These are phyloP conservation scores for Rosa rugosa DNA, from an alignment of 306 rosid genomes.

Conservation along the genomic window DNA sequence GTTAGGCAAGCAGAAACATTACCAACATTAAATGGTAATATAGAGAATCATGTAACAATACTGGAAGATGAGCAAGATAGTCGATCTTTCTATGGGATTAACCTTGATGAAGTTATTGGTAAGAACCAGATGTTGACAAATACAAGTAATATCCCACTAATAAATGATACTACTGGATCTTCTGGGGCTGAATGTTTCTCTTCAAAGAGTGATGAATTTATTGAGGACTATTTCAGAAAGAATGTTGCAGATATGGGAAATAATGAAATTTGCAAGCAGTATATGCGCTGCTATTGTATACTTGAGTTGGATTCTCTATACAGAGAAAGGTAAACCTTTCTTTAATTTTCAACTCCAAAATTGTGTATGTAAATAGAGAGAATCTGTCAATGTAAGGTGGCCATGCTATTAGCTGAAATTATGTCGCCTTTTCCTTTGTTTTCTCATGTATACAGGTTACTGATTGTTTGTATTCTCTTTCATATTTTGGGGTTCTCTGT, in stretches of 20 bases:
- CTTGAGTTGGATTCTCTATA: slow-evolving; percentile 48
- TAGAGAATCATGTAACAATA: slow-evolving; percentile 34
- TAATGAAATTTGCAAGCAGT: slow-evolving; percentile 61
- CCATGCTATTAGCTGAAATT: neutral
- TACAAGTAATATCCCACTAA: slow-evolving; percentile 19
- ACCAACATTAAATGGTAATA: slow-evolving; percentile 33
- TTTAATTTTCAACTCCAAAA: neutral
- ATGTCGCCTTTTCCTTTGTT: neutral
- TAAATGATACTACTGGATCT: slow-evolving; percentile 35
- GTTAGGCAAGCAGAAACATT: slow-evolving; percentile 29
- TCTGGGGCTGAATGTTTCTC: slow-evolving; percentile 27
- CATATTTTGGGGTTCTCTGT: neutral
- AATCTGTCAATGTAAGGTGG: neutral
- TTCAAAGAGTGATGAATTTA: slow-evolving; percentile 36
- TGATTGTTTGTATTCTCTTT: neutral
- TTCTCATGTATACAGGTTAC: neutral
- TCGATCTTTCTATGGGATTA: slow-evolving; percentile 12
- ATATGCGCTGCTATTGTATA: slow-evolving; percentile 53
- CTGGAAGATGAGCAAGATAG: slow-evolving; percentile 24
- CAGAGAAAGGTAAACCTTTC: slow-evolving; percentile 54
- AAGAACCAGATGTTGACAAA: slow-evolving; percentile 27
- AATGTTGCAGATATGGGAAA: slow-evolving; percentile 58
- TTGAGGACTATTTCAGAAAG: slow-evolving; percentile 61
- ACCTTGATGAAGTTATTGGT: slow-evolving; percentile 14
- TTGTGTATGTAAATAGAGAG: neutral